phyloP scores from a whole-genome alignment of 805 yeast species.

The Scheffersomyces coipomensis region DNA sequence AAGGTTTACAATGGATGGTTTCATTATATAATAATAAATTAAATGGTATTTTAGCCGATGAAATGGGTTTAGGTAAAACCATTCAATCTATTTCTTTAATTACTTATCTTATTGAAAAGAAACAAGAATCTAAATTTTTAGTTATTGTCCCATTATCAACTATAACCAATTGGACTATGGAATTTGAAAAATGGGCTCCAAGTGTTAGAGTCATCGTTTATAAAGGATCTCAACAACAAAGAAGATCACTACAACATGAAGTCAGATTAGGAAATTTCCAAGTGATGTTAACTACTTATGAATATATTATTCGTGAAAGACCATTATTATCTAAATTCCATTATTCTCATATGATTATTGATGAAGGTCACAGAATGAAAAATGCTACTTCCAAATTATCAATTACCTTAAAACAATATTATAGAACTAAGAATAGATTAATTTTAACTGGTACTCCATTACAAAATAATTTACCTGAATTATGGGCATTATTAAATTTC shows the following conservation, averaged over 20 bases:
- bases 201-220: constrained; percentile 65
- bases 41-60: constrained; percentile 66
- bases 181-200: constrained; percentile 92
- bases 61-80: constrained; percentile 68
- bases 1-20: constrained; percentile 69
- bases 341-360: constrained; percentile 87
- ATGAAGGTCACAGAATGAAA: constrained; percentile 90
- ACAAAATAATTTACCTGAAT: constrained; percentile 80
- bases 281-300: constrained; percentile 77
- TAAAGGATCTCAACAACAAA: constrained; percentile 74
- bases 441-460: constrained; percentile 88
- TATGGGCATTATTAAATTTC: constrained; percentile 82
- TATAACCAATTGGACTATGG: constrained; percentile 81
- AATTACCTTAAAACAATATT: constrained; percentile 65
- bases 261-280: constrained; percentile 70
- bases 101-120: constrained; percentile 66
- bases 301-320: constrained; percentile 76
- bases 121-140: constrained; percentile 68
- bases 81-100: constrained; percentile 77
- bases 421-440: constrained; percentile 72
- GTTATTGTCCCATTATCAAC: constrained; percentile 85
- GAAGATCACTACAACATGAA: constrained; percentile 64
- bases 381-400: constrained; percentile 75
- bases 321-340: constrained; percentile 64
- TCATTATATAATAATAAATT: constrained; percentile 59